A percentile compares a stretch with the other conserved stretches of the same genome.
These are phyloP conservation scores for Phaseolus coccineus DNA, from an alignment of 331 rosid genomes.

Conservation along the genomic window DNA sequence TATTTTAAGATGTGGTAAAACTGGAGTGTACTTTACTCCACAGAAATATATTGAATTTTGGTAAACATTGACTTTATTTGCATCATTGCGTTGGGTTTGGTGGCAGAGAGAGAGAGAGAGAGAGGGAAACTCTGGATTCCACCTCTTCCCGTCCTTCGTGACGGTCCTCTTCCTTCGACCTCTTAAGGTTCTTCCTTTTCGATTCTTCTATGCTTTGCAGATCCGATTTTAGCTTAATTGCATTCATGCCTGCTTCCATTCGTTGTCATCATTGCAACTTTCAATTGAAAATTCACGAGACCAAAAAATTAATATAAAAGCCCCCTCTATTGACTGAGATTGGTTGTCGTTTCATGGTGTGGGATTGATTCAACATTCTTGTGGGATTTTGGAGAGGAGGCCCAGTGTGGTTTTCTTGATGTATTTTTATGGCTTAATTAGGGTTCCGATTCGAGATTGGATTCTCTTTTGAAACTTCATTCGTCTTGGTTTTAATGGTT, in stretches of 20 bases:
- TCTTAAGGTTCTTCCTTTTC: constrained; percentile 60
- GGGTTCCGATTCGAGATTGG: background rate
- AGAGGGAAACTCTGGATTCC: constrained; percentile 82
- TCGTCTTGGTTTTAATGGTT: background rate
- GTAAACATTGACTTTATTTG: background rate
- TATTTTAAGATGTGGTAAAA: too few relatives aligned
- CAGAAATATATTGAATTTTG: background rate
- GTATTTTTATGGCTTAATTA: constrained; percentile 1
- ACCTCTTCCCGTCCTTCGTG: constrained; percentile 88
- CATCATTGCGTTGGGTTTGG: background rate
- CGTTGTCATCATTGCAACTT: background rate
- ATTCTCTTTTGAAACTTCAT: background rate
- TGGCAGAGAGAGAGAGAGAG: background rate
- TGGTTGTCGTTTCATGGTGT: constrained; percentile 11
- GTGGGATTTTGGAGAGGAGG: background rate
- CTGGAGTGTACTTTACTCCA: background rate
- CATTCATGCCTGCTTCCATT: background rate
- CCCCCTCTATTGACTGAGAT: background rate
- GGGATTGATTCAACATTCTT: background rate
- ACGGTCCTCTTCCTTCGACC: constrained; percentile 86
- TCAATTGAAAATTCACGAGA: background rate
- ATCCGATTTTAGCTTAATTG: constrained; percentile 44
- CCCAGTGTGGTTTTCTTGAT: background rate
- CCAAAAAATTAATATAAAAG: background rate
- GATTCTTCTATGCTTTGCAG: constrained; percentile 12